These are phyloP conservation scores for Calocybe indica DNA, from an alignment of 768 basidiomycete species.

Conservation along the genomic window DNA sequence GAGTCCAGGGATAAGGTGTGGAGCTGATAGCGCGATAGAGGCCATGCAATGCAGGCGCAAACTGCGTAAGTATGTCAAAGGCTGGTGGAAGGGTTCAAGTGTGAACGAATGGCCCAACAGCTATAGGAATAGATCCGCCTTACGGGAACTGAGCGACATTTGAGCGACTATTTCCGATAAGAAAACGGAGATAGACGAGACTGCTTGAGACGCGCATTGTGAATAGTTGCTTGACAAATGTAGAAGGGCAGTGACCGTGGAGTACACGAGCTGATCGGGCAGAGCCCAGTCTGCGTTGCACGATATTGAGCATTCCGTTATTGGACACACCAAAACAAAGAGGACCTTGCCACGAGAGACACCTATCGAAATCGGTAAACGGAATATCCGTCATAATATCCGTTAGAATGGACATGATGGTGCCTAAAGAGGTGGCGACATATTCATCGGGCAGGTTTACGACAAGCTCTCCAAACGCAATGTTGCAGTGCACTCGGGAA, in stretches of 20 bases:
- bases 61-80: conserved; percentile 64
- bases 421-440: conserved; percentile 44
- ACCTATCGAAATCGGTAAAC: conserved; percentile 70
- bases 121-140: conserved; percentile 16
- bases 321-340: conserved; percentile 5
- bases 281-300: conserved; percentile 70
- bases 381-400: conserved; percentile 71
- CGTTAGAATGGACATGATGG: conserved; percentile 52
- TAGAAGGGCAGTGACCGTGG: conserved; percentile 72
- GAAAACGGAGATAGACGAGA: conserved; percentile 58
- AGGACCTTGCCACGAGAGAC: conserved; percentile 75
- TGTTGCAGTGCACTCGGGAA: conserved; percentile 71
- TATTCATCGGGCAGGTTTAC: conserved; percentile 53
- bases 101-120: background rate
- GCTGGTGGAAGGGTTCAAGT: conserved; percentile 33
- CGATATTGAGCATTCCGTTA: conserved; percentile 1
- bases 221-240: conserved; percentile 52
- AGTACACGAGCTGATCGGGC: conserved; percentile 78
- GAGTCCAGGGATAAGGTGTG: conserved; percentile 68
- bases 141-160: conserved; percentile 50
- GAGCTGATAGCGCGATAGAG: conserved; percentile 82
- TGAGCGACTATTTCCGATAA: conserved; percentile 49
- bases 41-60: conserved; percentile 80
- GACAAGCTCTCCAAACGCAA: conserved; percentile 78
- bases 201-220: conserved; percentile 42